phyloP scores from a whole-genome alignment of 495 filamentous ascomycete species.

The Annulohypoxylon nitens region DNA sequence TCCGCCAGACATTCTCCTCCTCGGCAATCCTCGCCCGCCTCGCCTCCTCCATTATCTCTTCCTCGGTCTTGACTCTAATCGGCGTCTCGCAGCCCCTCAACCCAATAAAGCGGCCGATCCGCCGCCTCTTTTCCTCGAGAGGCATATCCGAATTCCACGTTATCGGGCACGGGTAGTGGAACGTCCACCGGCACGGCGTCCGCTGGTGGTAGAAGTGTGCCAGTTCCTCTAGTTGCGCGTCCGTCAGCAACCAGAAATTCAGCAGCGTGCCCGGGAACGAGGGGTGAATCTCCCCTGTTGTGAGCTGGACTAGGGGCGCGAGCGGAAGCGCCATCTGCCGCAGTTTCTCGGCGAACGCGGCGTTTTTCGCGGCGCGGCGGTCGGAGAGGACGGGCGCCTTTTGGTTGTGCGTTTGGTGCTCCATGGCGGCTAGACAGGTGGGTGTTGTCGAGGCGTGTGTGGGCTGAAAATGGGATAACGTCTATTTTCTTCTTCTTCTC shows the following conservation, averaged over 20 bases:
- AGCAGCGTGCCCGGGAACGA: slow-evolving; percentile 75
- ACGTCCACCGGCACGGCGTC: slow-evolving; percentile 65
- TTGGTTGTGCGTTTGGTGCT: slow-evolving; percentile 40
- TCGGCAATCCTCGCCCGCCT: slow-evolving; percentile 48
- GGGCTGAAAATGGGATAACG: not conserved
- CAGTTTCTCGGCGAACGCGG: slow-evolving; percentile 57
- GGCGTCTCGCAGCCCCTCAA: slow-evolving; percentile 71
- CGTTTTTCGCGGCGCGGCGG: slow-evolving; percentile 54
- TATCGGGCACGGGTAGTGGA: slow-evolving; percentile 73
- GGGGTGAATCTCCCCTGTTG: slow-evolving; percentile 71
- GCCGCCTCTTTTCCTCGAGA: slow-evolving; percentile 70
- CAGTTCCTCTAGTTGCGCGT: slow-evolving; percentile 75
- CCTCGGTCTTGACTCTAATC: slow-evolving; percentile 51
- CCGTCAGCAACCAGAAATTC: slow-evolving; percentile 80
- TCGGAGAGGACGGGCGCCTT: slow-evolving; percentile 34
- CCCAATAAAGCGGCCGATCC: slow-evolving; percentile 77
- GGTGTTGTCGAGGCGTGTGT: not conserved
- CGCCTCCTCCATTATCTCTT: slow-evolving; percentile 56
- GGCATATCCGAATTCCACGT: slow-evolving; percentile 54
- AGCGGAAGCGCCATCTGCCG: slow-evolving; percentile 64
- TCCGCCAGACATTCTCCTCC: slow-evolving; percentile 56
- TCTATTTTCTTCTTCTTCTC: not conserved
- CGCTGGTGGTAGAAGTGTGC: slow-evolving; percentile 83
- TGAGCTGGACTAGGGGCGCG: slow-evolving; percentile 69
- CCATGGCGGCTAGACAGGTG: slow-evolving; percentile 25